Percentiles rank a stretch among this genome's conserved stretches.
Conservation (phyloP, 1,139 yeast genomes). For the Candida smagusa region DNA sequence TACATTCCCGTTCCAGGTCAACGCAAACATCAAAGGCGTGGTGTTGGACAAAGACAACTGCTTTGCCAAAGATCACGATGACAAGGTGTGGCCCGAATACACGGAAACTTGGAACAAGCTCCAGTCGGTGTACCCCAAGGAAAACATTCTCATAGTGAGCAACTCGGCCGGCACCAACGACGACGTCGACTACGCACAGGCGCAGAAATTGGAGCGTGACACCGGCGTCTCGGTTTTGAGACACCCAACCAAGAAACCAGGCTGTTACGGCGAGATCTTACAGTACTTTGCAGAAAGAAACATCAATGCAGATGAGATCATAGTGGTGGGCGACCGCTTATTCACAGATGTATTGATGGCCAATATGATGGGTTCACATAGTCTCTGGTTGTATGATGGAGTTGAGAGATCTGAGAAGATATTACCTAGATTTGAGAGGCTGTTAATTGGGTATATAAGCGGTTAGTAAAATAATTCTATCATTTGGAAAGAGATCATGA, state of each 20-base stretch:
- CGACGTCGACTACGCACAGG: slow-evolving; percentile 62
- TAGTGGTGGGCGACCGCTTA: slow-evolving; percentile 85
- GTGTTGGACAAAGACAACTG: slow-evolving; percentile 95
- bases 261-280: slow-evolving; percentile 72
- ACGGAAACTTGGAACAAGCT: slow-evolving; percentile 56
- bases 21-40: slow-evolving; percentile 58
- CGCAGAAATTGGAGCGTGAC: slow-evolving; percentile 55
- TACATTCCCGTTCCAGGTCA: slow-evolving; percentile 42
- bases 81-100: slow-evolving; percentile 77
- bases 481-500: no score
- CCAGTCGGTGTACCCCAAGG: slow-evolving; percentile 56
- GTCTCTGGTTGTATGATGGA: slow-evolving; percentile 81
- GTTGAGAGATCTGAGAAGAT: slow-evolving; percentile 54
- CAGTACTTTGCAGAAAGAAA: slow-evolving; percentile 50
- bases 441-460: slow-evolving; percentile 29
- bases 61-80: slow-evolving; percentile 81
- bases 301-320: slow-evolving; percentile 61
- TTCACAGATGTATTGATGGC: slow-evolving; percentile 94
- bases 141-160: slow-evolving; percentile 74
- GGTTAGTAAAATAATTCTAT: no score
- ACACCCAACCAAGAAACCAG: slow-evolving; percentile 85
- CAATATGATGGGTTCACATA: slow-evolving; percentile 84
- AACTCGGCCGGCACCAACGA: slow-evolving; percentile 92
- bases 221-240: slow-evolving; percentile 78
- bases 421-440: slow-evolving; percentile 54